A percentile compares a stretch with the other conserved stretches of the same genome.
These are phyloP conservation scores for Suhomyces ambrosiae DNA, from an alignment of 1,139 yeast genomes.

Conservation along the genomic window DNA sequence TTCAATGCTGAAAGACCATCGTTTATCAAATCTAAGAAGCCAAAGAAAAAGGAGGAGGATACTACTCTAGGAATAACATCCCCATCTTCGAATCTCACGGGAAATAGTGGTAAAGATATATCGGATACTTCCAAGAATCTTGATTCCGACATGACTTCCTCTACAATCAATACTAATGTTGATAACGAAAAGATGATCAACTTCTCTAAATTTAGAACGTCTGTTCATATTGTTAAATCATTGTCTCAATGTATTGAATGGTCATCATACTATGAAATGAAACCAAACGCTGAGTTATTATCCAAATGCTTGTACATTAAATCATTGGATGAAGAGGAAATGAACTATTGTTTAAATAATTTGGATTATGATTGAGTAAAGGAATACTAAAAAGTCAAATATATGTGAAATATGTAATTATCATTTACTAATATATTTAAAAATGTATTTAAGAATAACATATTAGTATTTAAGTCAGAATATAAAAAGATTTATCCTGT, in stretches of 20 bases:
- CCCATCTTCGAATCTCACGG: conserved; percentile 9
- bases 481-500: neutral
- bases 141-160: conserved; percentile 16
- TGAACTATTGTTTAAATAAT: conserved; percentile 45
- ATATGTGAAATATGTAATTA: neutral
- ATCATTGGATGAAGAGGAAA: conserved; percentile 75
- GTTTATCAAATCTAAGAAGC: conserved; percentile 29
- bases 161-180: conserved; percentile 17
- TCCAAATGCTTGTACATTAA: conserved; percentile 84
- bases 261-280: conserved; percentile 62
- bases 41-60: conserved; percentile 3
- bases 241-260: conserved; percentile 84
- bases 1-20: conserved; percentile 74
- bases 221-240: conserved; percentile 77
- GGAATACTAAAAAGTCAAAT: neutral
- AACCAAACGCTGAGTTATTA: conserved; percentile 59
- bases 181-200: conserved; percentile 58
- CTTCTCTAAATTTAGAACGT: conserved; percentile 74
- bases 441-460: too few species aligned
- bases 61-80: conserved; percentile 2
- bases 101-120: conserved; percentile 1
- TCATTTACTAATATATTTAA: neutral
- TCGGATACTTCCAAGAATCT: conserved; percentile 7
- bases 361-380: conserved; percentile 3
- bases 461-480: too few species aligned